These are phyloP conservation scores for Takakia lepidozioides DNA, from an alignment of 225 moss, liverwort and hornwort genomes.

Conservation along the genomic window DNA sequence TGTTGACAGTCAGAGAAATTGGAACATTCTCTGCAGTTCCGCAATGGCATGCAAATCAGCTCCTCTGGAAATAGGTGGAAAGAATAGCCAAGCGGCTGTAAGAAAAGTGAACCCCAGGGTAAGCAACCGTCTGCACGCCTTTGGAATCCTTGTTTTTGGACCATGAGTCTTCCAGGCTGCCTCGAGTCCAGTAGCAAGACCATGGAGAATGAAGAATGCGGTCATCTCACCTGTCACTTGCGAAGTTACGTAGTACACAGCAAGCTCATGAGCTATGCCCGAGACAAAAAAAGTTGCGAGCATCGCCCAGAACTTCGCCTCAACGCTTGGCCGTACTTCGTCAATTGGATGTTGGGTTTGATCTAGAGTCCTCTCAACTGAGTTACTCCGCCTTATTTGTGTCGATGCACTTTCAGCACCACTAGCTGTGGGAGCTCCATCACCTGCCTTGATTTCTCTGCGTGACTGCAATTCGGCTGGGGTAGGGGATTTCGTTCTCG, in stretches of 20 bases:
- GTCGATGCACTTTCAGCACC: no score
- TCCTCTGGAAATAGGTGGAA: slow-evolving; percentile 21
- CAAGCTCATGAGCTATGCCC: slow-evolving; percentile 32
- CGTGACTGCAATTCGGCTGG: no score
- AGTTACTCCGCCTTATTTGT: no score
- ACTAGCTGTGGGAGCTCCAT: no score
- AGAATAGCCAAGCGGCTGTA: slow-evolving; percentile 20
- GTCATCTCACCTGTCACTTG: slow-evolving; percentile 29
- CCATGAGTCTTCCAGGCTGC: slow-evolving; percentile 8
- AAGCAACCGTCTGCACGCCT: not conserved
- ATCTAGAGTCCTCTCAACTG: no score
- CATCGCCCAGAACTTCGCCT: slow-evolving; percentile 26
- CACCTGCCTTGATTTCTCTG: no score
- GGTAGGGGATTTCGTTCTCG: no score
- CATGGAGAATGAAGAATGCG: slow-evolving; percentile 41
- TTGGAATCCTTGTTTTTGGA: slow-evolving; percentile 3
- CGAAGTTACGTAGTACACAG: slow-evolving; percentile 29
- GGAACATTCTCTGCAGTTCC: slow-evolving; percentile 22
- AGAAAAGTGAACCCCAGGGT: slow-evolving; percentile 22
- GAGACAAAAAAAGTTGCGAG: slow-evolving; percentile 31
- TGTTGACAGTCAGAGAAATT: no score
- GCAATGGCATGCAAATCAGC: slow-evolving; percentile 6
- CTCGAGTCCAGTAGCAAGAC: slow-evolving; percentile 19
- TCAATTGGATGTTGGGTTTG: no score
- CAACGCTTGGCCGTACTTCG: no score